Percentiles rank a stretch among this genome's conserved stretches.
phyloP scores from a whole-genome alignment of 2,329 filamentous ascomycete species.

The Alternaria solani region DNA sequence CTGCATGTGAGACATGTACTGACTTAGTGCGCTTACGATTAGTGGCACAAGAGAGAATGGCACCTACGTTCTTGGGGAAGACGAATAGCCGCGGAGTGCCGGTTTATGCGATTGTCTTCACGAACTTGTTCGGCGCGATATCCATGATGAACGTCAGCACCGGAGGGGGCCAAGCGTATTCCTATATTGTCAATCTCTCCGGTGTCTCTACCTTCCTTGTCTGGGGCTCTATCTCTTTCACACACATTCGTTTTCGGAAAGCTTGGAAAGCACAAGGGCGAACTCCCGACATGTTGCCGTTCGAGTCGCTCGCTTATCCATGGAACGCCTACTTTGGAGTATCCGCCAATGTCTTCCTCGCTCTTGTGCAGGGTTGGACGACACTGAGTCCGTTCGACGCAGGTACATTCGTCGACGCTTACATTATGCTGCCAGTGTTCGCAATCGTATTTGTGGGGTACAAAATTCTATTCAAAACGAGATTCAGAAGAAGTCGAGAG shows the following conservation, averaged over 20 bases:
- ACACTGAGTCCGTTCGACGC: slow-evolving; percentile 62
- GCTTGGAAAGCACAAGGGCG: slow-evolving; percentile 61
- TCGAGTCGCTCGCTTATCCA: slow-evolving; percentile 57
- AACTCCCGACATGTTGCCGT: slow-evolving; percentile 57
- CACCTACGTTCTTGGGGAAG: slow-evolving; percentile 72
- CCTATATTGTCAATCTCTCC: slow-evolving; percentile 73
- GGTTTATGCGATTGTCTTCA: slow-evolving; percentile 68
- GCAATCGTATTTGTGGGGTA: slow-evolving; percentile 56
- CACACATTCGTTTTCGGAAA: slow-evolving; percentile 74
- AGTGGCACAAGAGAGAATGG: slow-evolving; percentile 75
- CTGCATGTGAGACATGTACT: no score
- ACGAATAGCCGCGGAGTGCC: slow-evolving; percentile 71
- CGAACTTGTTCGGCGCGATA: slow-evolving; percentile 74
- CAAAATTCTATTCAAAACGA: slow-evolving; percentile 55
- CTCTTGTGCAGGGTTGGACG: slow-evolving; percentile 63
- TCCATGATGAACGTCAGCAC: slow-evolving; percentile 78
- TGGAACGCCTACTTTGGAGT: slow-evolving; percentile 61
- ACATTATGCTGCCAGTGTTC: slow-evolving; percentile 62
- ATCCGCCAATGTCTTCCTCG: slow-evolving; percentile 59
- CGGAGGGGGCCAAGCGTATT: slow-evolving; percentile 70
- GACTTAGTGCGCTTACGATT: no score
- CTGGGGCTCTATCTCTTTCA: slow-evolving; percentile 74
- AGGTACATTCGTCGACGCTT: slow-evolving; percentile 62
- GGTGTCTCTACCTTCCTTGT: slow-evolving; percentile 76
- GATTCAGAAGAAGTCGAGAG: slow-evolving; percentile 45